Base-by-base conservation (phyloP, 2,329 filamentous ascomycete genomes). In the Metarhizium humberi region DNA sequence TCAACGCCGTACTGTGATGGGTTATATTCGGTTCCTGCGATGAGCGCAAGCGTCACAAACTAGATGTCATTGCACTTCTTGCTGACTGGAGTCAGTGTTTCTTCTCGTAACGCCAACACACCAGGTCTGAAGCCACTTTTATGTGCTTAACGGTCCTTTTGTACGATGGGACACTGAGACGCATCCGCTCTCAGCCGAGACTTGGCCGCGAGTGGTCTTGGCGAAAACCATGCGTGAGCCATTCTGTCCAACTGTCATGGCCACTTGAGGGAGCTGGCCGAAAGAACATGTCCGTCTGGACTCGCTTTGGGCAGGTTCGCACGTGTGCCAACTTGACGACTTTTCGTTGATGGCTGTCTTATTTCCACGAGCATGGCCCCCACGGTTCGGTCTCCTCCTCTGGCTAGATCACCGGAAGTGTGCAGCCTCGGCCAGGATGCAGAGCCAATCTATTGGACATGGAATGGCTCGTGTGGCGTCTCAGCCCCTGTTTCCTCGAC, bases 331-430 rank as follows among this genome's bases (percentile, higher is more conserved):
- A 45, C 38, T 20, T 25, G 8, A 25, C 42, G 25, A 25, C 25
- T 25, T 45, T 45, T 4, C 7, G n/a, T 45, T 14, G n/a, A 16
- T 16, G 16, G 25, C 20, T 46, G 25, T 48, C 45, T 30, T 48
- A 20, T 20, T 30, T 16, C 45, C 45, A 30, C 25, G 45, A 30
- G 45, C 5, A 48, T 4, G 20, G 20, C n/a, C 7, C 50, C 54
- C 54, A 29, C 54, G 42, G 42, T 36, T 52, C 50, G 54, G 40
- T 55, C 53, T 51, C 43, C n/a, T 43, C 30, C 32, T 45, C 50
- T 45, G 25, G 50, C 20, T 49, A 55, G 43, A 13, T n/a, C 54
- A 49, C 32, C 49, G 42, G 32, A 48, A 40, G 7, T n/a, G 42
- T 50, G 43, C 54, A 50, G 29, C 11, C 34, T 45, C 49, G 32